Percentiles rank a stretch among this genome's conserved stretches.
These are phyloP conservation scores for Dactylella cylindrospora DNA, from an alignment of 2,329 filamentous ascomycete genomes.

Conservation along the genomic window DNA sequence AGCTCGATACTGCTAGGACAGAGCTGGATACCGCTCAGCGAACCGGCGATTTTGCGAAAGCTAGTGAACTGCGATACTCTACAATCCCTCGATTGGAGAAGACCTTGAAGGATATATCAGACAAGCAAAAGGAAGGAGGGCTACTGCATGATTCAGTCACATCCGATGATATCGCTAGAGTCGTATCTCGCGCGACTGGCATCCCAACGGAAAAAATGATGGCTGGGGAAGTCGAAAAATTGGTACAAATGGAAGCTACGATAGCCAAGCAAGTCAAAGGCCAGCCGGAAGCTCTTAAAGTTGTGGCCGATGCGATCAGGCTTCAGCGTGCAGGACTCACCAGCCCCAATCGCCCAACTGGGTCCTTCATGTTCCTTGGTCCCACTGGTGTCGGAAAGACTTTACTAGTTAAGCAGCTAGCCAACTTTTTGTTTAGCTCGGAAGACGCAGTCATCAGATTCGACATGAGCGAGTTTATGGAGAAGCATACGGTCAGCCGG, in stretches of 20 bases:
- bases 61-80: constrained; percentile 87
- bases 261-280: constrained; percentile 81
- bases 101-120: constrained; percentile 74
- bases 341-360: constrained; percentile 85
- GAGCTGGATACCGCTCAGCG: constrained; percentile 87
- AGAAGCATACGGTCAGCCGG: constrained; percentile 91
- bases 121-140: constrained; percentile 55
- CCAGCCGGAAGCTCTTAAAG: constrained; percentile 88
- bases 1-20: constrained; percentile 80
- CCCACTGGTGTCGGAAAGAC: constrained; percentile 97
- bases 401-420: constrained; percentile 94
- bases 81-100: constrained; percentile 78
- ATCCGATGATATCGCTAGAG: constrained; percentile 86
- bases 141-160: constrained; percentile 94
- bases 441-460: constrained; percentile 88
- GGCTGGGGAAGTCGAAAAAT: constrained; percentile 87
- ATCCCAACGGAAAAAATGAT: constrained; percentile 93
- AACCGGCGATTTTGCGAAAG: constrained; percentile 81
- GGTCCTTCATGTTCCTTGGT: constrained; percentile 96
- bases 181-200: constrained; percentile 87
- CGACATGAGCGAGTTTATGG: constrained; percentile 97
- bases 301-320: constrained; percentile 88
- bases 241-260: constrained; percentile 92
- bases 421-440: constrained; percentile 87
- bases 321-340: constrained; percentile 90